phyloP scores from a whole-genome alignment of 1,139 yeast genomes.

The Hemisphaericaspora lyxosophila region DNA sequence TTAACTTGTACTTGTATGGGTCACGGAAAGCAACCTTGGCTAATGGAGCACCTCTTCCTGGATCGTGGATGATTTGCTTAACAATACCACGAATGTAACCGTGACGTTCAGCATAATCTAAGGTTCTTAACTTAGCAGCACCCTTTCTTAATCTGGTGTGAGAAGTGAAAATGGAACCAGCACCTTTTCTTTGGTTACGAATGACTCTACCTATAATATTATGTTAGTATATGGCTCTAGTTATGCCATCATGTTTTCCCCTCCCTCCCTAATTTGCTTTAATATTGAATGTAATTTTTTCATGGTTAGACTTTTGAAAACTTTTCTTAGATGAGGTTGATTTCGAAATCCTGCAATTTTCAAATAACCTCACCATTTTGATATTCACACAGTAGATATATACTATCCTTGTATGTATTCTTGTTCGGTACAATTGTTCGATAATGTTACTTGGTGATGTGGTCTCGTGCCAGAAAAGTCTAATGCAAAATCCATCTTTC shows the following conservation, averaged over 20 bases:
- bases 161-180: conserved; percentile 99
- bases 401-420: too few relatives aligned
- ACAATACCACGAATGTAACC: conserved; percentile 99
- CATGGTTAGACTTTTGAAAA: background rate
- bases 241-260: too few relatives aligned
- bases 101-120: conserved; percentile 99
- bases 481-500: background rate
- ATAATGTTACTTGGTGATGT: too few relatives aligned
- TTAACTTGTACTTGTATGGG: conserved; percentile 97
- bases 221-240: conserved; percentile 28
- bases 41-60: conserved; percentile 99
- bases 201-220: conserved; percentile 89
- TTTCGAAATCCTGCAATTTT: too few relatives aligned
- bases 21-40: conserved; percentile 99
- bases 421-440: too few relatives aligned
- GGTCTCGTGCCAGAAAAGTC: too few relatives aligned
- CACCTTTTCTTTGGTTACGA: conserved; percentile 99
- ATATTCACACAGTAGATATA: too few relatives aligned
- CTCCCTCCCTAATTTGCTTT: too few relatives aligned
- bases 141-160: conserved; percentile 99
- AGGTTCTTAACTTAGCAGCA: conserved; percentile 99
- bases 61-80: conserved; percentile 97
- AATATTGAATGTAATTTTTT: background rate
- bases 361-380: too few relatives aligned
- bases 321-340: background rate